phyloP scores from a whole-genome alignment of 805 yeast species.

The Suhomyces pyralidae region DNA sequence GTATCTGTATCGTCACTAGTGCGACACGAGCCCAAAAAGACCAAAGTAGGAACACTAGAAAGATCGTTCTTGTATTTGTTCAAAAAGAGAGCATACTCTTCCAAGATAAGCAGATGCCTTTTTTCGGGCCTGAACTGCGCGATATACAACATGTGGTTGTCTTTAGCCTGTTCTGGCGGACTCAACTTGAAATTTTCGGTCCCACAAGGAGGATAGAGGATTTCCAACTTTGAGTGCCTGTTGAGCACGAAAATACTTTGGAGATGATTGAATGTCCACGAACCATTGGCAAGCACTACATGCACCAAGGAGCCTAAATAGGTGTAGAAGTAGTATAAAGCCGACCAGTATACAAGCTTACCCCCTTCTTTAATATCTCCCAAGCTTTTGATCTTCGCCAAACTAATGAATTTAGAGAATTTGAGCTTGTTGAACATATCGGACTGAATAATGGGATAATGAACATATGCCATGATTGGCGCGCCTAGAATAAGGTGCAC shows the following conservation, averaged over 20 bases:
- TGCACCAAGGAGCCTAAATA: conserved; percentile 65
- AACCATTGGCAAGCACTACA: conserved; percentile 72
- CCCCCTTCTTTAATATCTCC: conserved; percentile 30
- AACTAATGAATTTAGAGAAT: conserved; percentile 16
- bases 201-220: conserved; percentile 89
- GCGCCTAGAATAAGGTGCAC: conserved; percentile 54
- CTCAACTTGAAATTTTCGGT: conserved; percentile 45
- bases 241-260: conserved; percentile 57
- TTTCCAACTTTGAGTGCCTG: conserved; percentile 27
- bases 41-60: conserved; percentile 48
- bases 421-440: conserved; percentile 77
- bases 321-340: conserved; percentile 61
- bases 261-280: conserved; percentile 89
- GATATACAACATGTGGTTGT: conserved; percentile 50
- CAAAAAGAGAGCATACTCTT: conserved; percentile 59
- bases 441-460: conserved; percentile 84
- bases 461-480: conserved; percentile 88
- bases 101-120: conserved; percentile 70
- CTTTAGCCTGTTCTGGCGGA: conserved; percentile 20
- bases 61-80: conserved; percentile 17
- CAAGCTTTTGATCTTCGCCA: conserved; percentile 15
- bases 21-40: conserved; percentile 84
- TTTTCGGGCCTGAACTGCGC: conserved; percentile 97
- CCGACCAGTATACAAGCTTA: conserved; percentile 65
- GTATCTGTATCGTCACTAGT: conserved; percentile 59